Conservation (phyloP, 306 rosid genomes). For the Castanea crenata region DNA sequence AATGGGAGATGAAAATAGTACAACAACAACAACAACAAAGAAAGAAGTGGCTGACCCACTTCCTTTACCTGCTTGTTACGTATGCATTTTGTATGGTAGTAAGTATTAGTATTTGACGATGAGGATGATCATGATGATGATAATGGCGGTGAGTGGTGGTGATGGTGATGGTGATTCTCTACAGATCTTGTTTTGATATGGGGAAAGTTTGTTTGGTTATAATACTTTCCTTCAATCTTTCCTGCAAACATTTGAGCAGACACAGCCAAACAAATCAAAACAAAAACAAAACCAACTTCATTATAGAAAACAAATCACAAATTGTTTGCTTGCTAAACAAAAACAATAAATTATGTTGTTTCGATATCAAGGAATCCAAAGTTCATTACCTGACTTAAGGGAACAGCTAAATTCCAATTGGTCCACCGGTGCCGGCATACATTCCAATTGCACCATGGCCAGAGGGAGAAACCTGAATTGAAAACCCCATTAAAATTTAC, state of each 20-base stretch:
- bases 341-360: constrained; percentile 1
- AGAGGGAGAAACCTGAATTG: constrained; percentile 68
- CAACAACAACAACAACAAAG: constrained; percentile 37
- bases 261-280: constrained; percentile 12
- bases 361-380: background rate
- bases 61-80: constrained; percentile 61
- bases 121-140: constrained; percentile 16
- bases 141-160: constrained; percentile 5
- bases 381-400: constrained; percentile 26
- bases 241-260: constrained; percentile 39
- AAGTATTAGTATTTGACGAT: constrained; percentile 59
- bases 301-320: constrained; percentile 19
- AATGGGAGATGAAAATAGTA: constrained; percentile 47
- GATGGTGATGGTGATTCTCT: constrained; percentile 52
- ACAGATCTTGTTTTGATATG: constrained; percentile 39
- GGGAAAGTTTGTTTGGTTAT: constrained; percentile 37
- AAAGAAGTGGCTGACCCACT: constrained; percentile 61
- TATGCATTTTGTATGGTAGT: constrained; percentile 88
- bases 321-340: constrained; percentile 18
- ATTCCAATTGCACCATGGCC: constrained; percentile 82
- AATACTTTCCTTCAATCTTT: constrained; percentile 26
- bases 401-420: constrained; percentile 78
- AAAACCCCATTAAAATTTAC: constrained; percentile 6
- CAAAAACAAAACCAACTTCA: constrained; percentile 5
- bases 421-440: constrained; percentile 75